A percentile compares a stretch with the other conserved stretches of the same genome.
These are phyloP conservation scores for Mycena pura DNA, from an alignment of 768 basidiomycete genomes.

Conservation along the genomic window DNA sequence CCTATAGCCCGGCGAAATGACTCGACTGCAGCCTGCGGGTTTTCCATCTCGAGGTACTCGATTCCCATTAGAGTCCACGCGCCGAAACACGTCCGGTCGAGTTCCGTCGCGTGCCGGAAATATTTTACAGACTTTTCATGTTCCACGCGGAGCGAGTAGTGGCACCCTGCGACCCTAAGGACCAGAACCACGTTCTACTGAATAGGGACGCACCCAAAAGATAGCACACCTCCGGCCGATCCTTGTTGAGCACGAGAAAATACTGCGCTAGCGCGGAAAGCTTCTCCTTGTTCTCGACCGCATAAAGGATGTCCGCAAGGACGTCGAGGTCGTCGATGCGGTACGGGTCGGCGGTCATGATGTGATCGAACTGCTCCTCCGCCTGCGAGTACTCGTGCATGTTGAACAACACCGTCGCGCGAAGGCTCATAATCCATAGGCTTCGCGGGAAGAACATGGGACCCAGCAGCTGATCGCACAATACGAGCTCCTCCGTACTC, in stretches of 20 bases:
- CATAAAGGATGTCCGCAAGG: conserved; percentile 82
- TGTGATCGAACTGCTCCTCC: conserved; percentile 20
- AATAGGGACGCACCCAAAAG: conserved; percentile 60
- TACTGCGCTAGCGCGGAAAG: conserved; percentile 76
- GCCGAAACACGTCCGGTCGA: conserved; percentile 77
- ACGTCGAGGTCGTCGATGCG: conserved; percentile 82
- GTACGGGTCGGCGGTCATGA: conserved; percentile 63
- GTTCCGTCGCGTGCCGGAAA: conserved; percentile 75
- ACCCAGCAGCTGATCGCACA: conserved; percentile 64
- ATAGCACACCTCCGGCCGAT: conserved; percentile 81
- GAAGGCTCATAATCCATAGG: conserved; percentile 70
- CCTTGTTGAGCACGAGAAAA: conserved; percentile 70
- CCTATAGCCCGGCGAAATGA: conserved; percentile 83
- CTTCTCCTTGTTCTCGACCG: conserved; percentile 71
- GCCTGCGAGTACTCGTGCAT: conserved; percentile 52
- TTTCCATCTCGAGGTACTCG: conserved; percentile 84
- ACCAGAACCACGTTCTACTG: not conserved
- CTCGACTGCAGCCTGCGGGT: conserved; percentile 84
- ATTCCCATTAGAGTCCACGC: conserved; percentile 90
- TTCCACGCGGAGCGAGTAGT: conserved; percentile 77
- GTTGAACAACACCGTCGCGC: conserved; percentile 72
- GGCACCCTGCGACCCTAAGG: conserved; percentile 62
- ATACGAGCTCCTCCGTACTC: conserved; percentile 62
- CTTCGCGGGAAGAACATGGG: conserved; percentile 64
- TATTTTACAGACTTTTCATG: conserved; percentile 83